These are phyloP conservation scores for Flaveria bidentis DNA, from an alignment of 129 eudicot genomes.

Conservation along the genomic window DNA sequence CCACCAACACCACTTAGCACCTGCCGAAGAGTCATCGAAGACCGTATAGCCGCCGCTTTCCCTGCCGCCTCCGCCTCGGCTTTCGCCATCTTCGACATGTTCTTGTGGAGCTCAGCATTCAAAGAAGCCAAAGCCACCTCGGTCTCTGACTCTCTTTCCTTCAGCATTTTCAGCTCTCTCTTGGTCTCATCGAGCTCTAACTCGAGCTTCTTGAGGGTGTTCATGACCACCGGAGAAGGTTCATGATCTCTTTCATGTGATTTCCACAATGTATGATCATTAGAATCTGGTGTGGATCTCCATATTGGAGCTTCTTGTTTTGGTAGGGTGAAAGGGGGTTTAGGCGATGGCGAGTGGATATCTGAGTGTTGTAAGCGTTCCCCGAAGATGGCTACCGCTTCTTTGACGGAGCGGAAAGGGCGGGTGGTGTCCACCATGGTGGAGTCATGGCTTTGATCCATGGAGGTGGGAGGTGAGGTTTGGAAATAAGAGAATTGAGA, in stretches of 20 bases:
- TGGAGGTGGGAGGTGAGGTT: slow-evolving; percentile 9
- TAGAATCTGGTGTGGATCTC: slow-evolving; percentile 30
- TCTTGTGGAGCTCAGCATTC: slow-evolving; percentile 85
- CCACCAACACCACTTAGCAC: slow-evolving; percentile 41
- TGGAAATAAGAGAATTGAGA: slow-evolving; percentile 13
- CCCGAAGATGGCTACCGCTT: slow-evolving; percentile 65
- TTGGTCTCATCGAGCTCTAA: slow-evolving; percentile 70
- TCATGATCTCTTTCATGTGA: slow-evolving; percentile 3
- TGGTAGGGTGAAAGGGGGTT: slow-evolving; percentile 38
- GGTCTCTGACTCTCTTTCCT: slow-evolving; percentile 68
- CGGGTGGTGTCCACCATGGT: slow-evolving; percentile 55
- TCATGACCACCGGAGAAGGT: slow-evolving; percentile 23
- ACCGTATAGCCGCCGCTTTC: slow-evolving; percentile 32
- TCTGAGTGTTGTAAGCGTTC: slow-evolving; percentile 43
- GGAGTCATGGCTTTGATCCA: slow-evolving; percentile 30
- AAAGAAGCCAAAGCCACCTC: slow-evolving; percentile 81
- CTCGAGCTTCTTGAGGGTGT: slow-evolving; percentile 56
- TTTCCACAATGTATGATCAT: slow-evolving; percentile 13
- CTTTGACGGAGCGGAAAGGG: slow-evolving; percentile 74
- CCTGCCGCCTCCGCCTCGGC: slow-evolving; percentile 65
- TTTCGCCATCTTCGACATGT: slow-evolving; percentile 75
- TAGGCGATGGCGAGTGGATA: slow-evolving; percentile 53
- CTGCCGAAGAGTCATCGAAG: slow-evolving; percentile 47
- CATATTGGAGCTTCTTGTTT: slow-evolving; percentile 49
- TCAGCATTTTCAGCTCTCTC: slow-evolving; percentile 53